These are phyloP conservation scores for Cerrena zonata DNA, from an alignment of 1,284 basidiomycete genomes.

Conservation along the genomic window DNA sequence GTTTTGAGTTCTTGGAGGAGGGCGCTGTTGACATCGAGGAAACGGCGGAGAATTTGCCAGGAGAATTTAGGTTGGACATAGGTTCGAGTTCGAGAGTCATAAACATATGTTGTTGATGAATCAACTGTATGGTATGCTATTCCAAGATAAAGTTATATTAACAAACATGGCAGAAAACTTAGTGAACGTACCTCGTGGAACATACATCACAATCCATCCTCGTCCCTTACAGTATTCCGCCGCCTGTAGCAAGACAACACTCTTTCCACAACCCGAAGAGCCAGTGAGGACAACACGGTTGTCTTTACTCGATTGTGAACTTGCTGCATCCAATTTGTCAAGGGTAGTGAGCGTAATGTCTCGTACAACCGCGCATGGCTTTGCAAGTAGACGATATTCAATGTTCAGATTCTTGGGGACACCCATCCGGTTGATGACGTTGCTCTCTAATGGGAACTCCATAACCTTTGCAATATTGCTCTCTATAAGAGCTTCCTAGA, in stretches of 20 bases:
- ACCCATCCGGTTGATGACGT: constrained; percentile 55
- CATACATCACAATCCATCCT: constrained; percentile 83
- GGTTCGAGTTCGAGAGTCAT: constrained; percentile 69
- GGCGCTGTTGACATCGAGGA: constrained; percentile 48
- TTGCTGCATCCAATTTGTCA: constrained; percentile 45
- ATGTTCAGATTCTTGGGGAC: constrained; percentile 58
- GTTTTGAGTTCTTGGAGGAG: constrained; percentile 39
- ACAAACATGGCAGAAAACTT: constrained; percentile 1
- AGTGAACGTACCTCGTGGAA: constrained; percentile 63
- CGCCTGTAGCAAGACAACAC: constrained; percentile 74
- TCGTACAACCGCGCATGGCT: constrained; percentile 63
- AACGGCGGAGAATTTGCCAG: constrained; percentile 53
- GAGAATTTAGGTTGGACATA: constrained; percentile 75
- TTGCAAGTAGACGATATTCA: constrained; percentile 66
- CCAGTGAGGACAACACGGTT: constrained; percentile 66
- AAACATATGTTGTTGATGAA: constrained; percentile 70
- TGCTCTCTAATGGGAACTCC: constrained; percentile 37
- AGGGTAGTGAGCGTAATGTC: constrained; percentile 51
- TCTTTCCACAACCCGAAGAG: constrained; percentile 78
- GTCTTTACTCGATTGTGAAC: constrained; percentile 36
- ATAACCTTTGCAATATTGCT: constrained; percentile 35
- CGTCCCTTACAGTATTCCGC: constrained; percentile 67
- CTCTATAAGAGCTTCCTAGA: constrained; percentile 33
- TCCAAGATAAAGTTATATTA: neutral
- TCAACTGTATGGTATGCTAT: constrained; percentile 70